Evolutionary conservation across 495 filamentous ascomycete genomes (phyloP).

Genomic region (Trichoderma parareesei): DNA sequence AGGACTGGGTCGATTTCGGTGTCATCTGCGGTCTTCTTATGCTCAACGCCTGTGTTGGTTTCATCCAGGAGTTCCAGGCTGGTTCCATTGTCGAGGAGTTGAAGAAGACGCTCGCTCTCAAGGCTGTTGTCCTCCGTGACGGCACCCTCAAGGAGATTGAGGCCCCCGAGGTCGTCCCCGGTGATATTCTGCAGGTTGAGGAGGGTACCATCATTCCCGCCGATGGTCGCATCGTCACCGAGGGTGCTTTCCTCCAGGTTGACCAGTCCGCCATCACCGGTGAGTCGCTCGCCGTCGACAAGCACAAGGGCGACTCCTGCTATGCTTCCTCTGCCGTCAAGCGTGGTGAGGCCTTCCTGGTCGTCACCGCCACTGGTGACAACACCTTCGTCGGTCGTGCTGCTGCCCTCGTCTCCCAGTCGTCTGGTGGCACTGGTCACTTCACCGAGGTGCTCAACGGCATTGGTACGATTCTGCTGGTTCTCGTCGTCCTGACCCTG

Average conservation of each 20-base stretch:
- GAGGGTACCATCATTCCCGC: constrained; percentile 88
- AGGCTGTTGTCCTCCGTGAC: constrained; percentile 76
- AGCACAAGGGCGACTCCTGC: constrained; percentile 67
- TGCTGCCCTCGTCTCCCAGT: constrained; percentile 72
- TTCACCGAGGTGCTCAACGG: constrained; percentile 83
- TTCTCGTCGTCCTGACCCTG: constrained; percentile 72
- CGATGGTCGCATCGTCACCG: constrained; percentile 75
- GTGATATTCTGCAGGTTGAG: constrained; percentile 82
- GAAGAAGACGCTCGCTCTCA: constrained; percentile 82
- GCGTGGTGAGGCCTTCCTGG: constrained; percentile 75
- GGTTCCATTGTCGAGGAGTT: constrained; percentile 87
- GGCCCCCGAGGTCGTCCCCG: constrained; percentile 73
- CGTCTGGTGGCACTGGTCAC: constrained; percentile 64
- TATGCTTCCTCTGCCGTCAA: constrained; percentile 85
- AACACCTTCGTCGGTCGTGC: constrained; percentile 84
- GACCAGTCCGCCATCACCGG: constrained; percentile 91
- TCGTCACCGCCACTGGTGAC: constrained; percentile 77
- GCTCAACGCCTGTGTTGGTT: constrained; percentile 80
- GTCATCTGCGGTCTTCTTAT: constrained; percentile 66
- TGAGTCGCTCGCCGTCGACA: constrained; percentile 86
- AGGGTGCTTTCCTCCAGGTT: constrained; percentile 74
- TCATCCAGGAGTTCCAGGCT: constrained; percentile 82
- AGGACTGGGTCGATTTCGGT: constrained; percentile 78
- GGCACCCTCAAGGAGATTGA: constrained; percentile 63
- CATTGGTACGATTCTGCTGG: constrained; percentile 75